phyloP scores from a whole-genome alignment of 2,329 filamentous ascomycete species.

The Penicillium sp. region DNA sequence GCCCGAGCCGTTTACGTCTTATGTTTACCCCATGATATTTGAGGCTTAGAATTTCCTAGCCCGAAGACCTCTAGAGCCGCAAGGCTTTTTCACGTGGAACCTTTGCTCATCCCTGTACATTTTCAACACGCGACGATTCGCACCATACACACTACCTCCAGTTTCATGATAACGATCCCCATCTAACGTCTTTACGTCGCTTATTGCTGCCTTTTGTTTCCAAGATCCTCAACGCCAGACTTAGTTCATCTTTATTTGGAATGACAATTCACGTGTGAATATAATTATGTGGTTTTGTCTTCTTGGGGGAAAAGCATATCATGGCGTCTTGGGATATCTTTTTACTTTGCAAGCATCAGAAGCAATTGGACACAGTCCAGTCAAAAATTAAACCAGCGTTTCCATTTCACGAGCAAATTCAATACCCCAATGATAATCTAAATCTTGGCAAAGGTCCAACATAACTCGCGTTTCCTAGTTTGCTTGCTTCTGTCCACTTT shows the following conservation, averaged over 20 bases:
- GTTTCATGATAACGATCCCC: background rate
- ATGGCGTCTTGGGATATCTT: background rate
- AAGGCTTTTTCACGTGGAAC: background rate
- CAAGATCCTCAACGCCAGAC: background rate
- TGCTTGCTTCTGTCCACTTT: background rate
- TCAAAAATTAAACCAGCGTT: background rate
- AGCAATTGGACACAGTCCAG: too few species aligned
- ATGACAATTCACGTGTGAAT: background rate
- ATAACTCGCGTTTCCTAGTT: too few species aligned
- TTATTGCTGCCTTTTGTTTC: background rate
- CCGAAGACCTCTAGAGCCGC: background rate
- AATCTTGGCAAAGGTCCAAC: too few species aligned
- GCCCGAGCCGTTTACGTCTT: slow-evolving; percentile 42
- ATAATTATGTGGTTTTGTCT: background rate
- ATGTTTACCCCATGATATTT: slow-evolving; percentile 38
- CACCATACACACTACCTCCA: background rate
- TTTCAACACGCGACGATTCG: background rate
- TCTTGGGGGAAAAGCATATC: background rate
- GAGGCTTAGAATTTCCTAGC: background rate
- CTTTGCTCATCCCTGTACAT: background rate
- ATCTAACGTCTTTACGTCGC: background rate
- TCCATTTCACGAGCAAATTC: too few species aligned
- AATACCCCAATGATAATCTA: too few species aligned
- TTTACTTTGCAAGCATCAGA: background rate
- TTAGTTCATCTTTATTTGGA: background rate